phyloP scores from a whole-genome alignment of 2,329 filamentous ascomycete genomes.

The Decorospora gaudefroyi region DNA sequence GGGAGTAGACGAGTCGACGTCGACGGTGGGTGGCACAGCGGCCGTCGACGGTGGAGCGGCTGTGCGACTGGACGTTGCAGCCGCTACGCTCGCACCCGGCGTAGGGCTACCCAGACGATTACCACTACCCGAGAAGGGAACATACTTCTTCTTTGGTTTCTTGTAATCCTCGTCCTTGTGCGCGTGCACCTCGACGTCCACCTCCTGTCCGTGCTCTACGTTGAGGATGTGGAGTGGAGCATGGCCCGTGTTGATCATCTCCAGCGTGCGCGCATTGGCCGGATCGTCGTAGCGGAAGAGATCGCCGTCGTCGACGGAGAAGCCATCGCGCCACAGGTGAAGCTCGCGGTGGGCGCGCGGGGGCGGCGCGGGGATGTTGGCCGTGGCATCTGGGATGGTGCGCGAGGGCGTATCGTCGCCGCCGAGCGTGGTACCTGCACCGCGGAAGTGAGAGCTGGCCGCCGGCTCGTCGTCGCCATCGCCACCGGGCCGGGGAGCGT shows the following conservation, averaged over 20 bases:
- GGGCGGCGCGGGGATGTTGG: constrained; percentile 43
- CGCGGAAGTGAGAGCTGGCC: constrained; percentile 63
- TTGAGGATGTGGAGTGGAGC: constrained; percentile 79
- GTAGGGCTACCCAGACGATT: constrained; percentile 77
- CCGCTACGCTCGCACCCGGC: constrained; percentile 59
- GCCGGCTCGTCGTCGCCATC: constrained; percentile 57
- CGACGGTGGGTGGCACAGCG: constrained; percentile 51
- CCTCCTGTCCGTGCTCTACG: constrained; percentile 72
- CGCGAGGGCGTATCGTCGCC: constrained; percentile 75
- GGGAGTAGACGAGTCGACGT: constrained; percentile 68
- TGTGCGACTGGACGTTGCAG: constrained; percentile 41
- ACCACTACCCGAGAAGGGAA: constrained; percentile 72
- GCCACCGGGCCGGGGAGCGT: constrained; percentile 62
- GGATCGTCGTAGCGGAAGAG: constrained; percentile 80
- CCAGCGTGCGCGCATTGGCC: constrained; percentile 69
- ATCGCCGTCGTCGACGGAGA: constrained; percentile 81
- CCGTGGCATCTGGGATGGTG: constrained; percentile 65
- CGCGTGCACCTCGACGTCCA: constrained; percentile 75
- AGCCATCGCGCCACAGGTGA: constrained; percentile 82
- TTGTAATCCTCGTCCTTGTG: constrained; percentile 77
- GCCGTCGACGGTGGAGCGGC: constrained; percentile 34
- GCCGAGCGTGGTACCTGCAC: constrained; percentile 74
- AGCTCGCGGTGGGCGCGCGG: constrained; percentile 68
- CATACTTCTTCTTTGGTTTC: constrained; percentile 73
- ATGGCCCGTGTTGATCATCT: constrained; percentile 76